A percentile compares a stretch with the other conserved stretches of the same genome.
Conservation (phyloP, 2,329 filamentous ascomycete species). For the Colletotrichum horii region DNA sequence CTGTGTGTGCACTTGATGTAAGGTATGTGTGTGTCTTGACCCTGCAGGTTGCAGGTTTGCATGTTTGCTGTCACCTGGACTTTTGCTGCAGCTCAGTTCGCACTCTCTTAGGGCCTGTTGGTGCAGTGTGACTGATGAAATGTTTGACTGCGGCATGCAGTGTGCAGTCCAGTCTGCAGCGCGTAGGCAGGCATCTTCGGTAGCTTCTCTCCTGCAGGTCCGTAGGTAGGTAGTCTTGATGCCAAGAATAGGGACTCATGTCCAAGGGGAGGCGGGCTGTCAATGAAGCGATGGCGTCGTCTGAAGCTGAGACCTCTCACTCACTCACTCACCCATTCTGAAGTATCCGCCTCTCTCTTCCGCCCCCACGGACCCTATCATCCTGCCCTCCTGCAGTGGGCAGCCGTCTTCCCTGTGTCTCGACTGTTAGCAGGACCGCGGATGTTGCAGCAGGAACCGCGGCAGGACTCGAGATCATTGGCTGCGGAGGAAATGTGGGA, state of each 20-base stretch:
- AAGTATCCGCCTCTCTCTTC: not conserved
- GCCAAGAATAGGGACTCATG: not conserved
- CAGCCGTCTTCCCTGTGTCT: not conserved
- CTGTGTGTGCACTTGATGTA: too few species aligned
- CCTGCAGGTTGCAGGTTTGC: not conserved
- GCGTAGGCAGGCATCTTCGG: not conserved
- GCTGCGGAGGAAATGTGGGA: not conserved
- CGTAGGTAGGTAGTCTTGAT: not conserved
- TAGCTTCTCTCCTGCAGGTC: not conserved
- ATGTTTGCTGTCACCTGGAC: not conserved
- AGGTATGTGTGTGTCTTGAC: not conserved
- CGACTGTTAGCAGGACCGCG: not conserved
- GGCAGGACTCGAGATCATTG: not conserved
- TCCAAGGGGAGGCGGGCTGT: not conserved
- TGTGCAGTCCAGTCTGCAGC: not conserved
- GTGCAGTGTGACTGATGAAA: not conserved
- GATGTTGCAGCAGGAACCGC: not conserved
- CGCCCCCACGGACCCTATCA: not conserved
- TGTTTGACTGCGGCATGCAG: not conserved
- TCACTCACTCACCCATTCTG: not conserved
- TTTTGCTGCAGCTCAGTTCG: not conserved
- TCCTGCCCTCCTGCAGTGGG: not conserved
- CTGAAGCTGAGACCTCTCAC: conserved; percentile 4
- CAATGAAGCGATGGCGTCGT: not conserved
- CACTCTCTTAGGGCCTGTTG: not conserved